Percentiles rank a stretch among this genome's conserved stretches.
Conservation (phyloP, 495 filamentous ascomycete species). For the Podospora pseudopauciseta region DNA sequence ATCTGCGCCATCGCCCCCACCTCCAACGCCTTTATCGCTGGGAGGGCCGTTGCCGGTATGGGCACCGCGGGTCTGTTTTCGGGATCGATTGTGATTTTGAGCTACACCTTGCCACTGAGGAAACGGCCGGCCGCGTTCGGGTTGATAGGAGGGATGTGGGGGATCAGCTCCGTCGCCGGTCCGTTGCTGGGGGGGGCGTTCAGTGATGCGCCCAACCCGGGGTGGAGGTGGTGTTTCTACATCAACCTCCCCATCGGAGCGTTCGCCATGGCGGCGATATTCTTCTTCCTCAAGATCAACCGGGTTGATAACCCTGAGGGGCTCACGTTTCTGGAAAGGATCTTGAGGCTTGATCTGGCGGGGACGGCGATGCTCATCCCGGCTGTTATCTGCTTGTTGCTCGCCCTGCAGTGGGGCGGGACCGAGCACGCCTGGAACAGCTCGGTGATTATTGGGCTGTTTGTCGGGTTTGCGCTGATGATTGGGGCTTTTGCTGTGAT, state of each 20-base stretch:
- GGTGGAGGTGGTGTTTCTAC: constrained; percentile 58
- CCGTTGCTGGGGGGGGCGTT: constrained; percentile 49
- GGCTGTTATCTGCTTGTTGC: constrained; percentile 52
- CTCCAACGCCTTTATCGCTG: constrained; percentile 50
- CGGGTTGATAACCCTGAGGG: constrained; percentile 32
- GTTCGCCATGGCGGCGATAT: constrained; percentile 50
- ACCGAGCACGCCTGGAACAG: constrained; percentile 51
- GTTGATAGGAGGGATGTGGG: constrained; percentile 79
- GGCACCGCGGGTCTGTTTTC: constrained; percentile 52
- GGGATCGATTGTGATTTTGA: constrained; percentile 59
- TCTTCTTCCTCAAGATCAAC: constrained; percentile 50
- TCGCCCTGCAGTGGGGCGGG: constrained; percentile 65
- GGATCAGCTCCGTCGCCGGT: constrained; percentile 56
- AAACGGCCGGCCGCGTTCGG: constrained; percentile 71
- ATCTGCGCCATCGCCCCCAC: constrained; percentile 51
- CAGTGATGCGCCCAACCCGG: constrained; percentile 39
- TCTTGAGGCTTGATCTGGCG: constrained; percentile 52
- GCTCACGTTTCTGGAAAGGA: constrained; percentile 33
- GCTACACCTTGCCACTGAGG: constrained; percentile 63
- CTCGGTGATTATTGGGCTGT: constrained; percentile 43
- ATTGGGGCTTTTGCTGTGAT: constrained; percentile 46
- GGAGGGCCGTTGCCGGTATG: constrained; percentile 50
- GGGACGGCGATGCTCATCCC: constrained; percentile 52
- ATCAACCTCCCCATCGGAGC: constrained; percentile 62
- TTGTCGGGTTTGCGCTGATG: constrained; percentile 48